Evolutionary conservation across 2,329 filamentous ascomycete genomes (phyloP).

Genomic region (Lachnellula subtilissima): DNA sequence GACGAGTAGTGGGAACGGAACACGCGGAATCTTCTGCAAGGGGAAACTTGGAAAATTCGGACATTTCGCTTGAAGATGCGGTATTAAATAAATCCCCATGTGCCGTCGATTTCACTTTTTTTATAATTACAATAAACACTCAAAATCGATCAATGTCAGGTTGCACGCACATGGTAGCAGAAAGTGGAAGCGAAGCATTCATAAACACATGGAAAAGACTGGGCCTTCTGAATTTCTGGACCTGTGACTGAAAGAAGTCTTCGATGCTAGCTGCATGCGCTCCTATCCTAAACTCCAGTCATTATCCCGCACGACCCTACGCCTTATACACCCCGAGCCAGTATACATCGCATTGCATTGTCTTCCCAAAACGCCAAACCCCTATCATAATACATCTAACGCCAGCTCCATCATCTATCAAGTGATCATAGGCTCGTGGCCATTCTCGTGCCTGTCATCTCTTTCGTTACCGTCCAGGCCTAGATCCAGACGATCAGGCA

Average conservation of each 20-base stretch:
- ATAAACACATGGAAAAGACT: background rate
- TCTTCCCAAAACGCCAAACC: background rate
- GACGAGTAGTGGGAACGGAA: background rate
- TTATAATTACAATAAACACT: no score
- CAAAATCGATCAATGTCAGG: no score
- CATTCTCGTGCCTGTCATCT: constrained; percentile 17
- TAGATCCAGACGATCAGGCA: constrained; percentile 29
- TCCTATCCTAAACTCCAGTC: background rate
- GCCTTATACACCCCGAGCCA: background rate
- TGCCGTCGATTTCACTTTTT: no score
- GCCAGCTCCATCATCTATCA: constrained; percentile 10
- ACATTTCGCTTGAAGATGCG: no score
- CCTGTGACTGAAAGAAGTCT: background rate
- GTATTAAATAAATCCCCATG: no score
- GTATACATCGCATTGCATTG: background rate
- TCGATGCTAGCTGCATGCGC: background rate
- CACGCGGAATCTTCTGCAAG: background rate
- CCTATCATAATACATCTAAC: background rate
- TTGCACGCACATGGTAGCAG: no score
- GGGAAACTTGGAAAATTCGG: background rate
- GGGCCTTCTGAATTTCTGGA: background rate
- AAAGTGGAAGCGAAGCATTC: background rate
- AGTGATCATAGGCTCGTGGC: constrained; percentile 29
- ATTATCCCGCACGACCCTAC: background rate
- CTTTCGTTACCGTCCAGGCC: constrained; percentile 26